phyloP scores from a whole-genome alignment of 1,284 basidiomycete species.

The Stereum hirsutum region DNA sequence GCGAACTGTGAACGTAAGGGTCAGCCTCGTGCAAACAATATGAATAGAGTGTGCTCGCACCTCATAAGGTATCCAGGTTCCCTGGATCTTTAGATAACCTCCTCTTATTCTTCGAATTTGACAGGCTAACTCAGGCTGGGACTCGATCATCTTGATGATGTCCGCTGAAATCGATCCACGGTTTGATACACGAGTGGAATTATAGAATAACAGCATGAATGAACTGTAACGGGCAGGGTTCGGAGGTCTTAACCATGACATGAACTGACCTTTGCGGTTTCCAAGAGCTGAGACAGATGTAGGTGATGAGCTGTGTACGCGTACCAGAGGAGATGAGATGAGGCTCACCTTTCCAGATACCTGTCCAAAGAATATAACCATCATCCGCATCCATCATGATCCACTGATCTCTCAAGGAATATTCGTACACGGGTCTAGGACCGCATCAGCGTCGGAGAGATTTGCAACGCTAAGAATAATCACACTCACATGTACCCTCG shows the following conservation, averaged over 20 bases:
- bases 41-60: constrained; percentile 31
- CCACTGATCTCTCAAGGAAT: constrained; percentile 80
- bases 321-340: too few species aligned
- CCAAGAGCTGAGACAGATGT: constrained; percentile 48
- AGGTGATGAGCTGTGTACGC: too few species aligned
- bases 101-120: constrained; percentile 76
- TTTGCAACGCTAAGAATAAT: not conserved
- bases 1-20: constrained; percentile 44
- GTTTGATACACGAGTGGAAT: not conserved
- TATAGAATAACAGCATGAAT: constrained; percentile 1
- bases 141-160: constrained; percentile 84
- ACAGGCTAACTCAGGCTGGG: constrained; percentile 74
- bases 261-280: constrained; percentile 82
- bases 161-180: constrained; percentile 43
- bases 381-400: constrained; percentile 91
- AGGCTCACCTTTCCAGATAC: constrained; percentile 75
- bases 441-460: constrained; percentile 7
- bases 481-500: constrained; percentile 79
- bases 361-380: constrained; percentile 80
- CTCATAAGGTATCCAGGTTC: constrained; percentile 86
- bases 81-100: constrained; percentile 83
- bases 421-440: constrained; percentile 74
- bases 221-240: too few species aligned
- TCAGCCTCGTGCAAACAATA: not conserved
- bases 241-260: too few species aligned